These are phyloP conservation scores for Xylariomycetidae sp. DNA, from an alignment of 2,329 filamentous ascomycete species.

Conservation along the genomic window DNA sequence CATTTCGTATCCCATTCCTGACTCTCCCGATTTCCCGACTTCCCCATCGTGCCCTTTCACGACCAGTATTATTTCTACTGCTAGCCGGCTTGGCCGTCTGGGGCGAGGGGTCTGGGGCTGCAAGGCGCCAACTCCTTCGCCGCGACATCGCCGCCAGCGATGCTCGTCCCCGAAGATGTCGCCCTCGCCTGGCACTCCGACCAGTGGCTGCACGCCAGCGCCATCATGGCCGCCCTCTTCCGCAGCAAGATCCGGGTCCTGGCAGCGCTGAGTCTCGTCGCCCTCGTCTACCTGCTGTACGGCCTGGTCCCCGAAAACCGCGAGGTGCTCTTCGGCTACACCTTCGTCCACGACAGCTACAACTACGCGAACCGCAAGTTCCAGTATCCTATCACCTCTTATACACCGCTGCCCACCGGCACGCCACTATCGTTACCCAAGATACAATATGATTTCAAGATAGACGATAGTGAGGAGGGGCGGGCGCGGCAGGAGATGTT, in stretches of 20 bases:
- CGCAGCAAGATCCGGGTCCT: conserved; percentile 19
- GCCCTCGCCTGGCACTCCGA: background rate
- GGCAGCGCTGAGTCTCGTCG: conserved; percentile 11
- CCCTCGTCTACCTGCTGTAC: conserved; percentile 21
- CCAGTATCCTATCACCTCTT: conserved; percentile 19
- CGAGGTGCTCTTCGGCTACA: conserved; percentile 20
- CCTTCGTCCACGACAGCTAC: conserved; percentile 22
- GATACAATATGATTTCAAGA: conserved; percentile 21
- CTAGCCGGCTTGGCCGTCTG: too few species aligned
- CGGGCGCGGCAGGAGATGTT: conserved; percentile 20
- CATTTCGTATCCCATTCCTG: too few species aligned
- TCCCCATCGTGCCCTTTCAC: too few species aligned
- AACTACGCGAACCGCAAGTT: conserved; percentile 24
- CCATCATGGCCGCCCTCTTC: conserved; percentile 18
- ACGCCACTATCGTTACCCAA: conserved; percentile 17
- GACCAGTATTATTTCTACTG: too few species aligned
- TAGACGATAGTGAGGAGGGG: conserved; percentile 19
- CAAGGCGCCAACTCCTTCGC: too few species aligned
- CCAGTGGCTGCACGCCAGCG: conserved; percentile 12
- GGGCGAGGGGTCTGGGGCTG: too few species aligned
- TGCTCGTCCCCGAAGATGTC: too few species aligned
- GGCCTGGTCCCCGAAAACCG: conserved; percentile 19
- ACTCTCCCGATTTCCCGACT: too few species aligned
- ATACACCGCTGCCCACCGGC: conserved; percentile 21
- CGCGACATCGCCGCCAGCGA: too few species aligned